Conservation (phyloP, 1,139 yeast species). For the Meyerozyma smithsonii region DNA sequence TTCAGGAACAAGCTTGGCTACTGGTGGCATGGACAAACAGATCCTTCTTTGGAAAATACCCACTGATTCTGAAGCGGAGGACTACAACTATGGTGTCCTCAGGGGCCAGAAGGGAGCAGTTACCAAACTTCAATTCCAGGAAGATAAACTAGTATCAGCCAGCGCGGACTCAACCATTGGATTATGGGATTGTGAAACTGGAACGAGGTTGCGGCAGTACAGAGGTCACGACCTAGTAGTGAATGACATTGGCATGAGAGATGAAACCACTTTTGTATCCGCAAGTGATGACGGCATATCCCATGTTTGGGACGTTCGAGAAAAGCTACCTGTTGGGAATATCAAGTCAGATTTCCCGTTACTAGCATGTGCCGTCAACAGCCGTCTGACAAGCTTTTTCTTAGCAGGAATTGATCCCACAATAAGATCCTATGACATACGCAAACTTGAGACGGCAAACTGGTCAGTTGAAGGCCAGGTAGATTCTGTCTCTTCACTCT, state of each 20-base stretch:
- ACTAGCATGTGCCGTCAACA: conserved; percentile 44
- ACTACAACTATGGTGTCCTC: conserved; percentile 35
- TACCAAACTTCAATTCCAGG: conserved; percentile 44
- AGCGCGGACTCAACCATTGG: conserved; percentile 52
- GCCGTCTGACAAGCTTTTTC: conserved; percentile 40
- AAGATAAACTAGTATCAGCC: conserved; percentile 31
- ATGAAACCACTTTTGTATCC: conserved; percentile 36
- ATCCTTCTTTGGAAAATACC: conserved; percentile 47
- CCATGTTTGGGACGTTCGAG: conserved; percentile 61
- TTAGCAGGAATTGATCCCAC: conserved; percentile 67
- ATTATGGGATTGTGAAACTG: conserved; percentile 54
- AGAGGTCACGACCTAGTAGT: conserved; percentile 50
- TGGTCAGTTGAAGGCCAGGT: conserved; percentile 47
- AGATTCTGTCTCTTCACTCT: conserved; percentile 49
- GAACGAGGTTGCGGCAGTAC: conserved; percentile 50
- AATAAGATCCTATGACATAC: conserved; percentile 52
- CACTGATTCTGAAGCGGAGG: conserved; percentile 13
- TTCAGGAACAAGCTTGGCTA: conserved; percentile 40
- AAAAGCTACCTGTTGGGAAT: conserved; percentile 34
- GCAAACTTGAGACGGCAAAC: conserved; percentile 32
- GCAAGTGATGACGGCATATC: conserved; percentile 66
- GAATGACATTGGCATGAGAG: conserved; percentile 32
- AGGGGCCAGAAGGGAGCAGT: conserved; percentile 49
- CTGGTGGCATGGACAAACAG: conserved; percentile 49
- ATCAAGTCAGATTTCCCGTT: conserved; percentile 53